Evolutionary conservation across 495 filamentous ascomycete genomes (phyloP), one percentile per base, ranked within the genome.

Genomic region (Aspergillus panamensis): DNA sequence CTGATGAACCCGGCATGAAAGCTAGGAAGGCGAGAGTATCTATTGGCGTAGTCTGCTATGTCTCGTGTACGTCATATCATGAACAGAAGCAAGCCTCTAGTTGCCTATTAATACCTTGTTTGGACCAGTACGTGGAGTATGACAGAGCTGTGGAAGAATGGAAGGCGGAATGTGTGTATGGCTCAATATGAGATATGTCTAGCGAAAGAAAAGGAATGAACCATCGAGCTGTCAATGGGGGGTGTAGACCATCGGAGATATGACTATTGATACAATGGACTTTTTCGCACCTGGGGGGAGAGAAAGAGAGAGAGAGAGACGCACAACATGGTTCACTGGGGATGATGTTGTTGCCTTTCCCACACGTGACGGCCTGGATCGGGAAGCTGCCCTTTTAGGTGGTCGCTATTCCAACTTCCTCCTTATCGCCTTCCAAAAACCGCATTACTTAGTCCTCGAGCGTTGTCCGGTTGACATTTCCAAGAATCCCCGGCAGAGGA

Each of bases 311-410:
- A 25, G 25, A 25, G 25, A 25, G 25, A 25, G 25, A 25, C 2
- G 5, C 25, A 25, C 25, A 5, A 5, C 25, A 25, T 25, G 25
- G 25, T 25, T 25, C 25, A 25, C 25, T 39, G 10, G 35, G 35
- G 33, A 35, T 39, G 35, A 37, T 39, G 35, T 39, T 13, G 14
- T 13, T 2, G 0, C 35, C 35, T 39, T 13, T 39, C 10, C 3
- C 10, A 31, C 56, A 58, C 56, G 56, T 58, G 56, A 58, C 47
- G 6, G 1, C 9, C 48, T 52, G 17, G 40, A 52, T 58, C 30
- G 13, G 56, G 56, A 58, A 58, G 48, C 48, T 48, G 40, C 56
- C 5, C 25, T 25, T 25, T 25, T 25, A 25, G 25, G 25, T 25
- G 25, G 25, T 25, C 25, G 25, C 25, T 25, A 2, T 2, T 25